These are phyloP conservation scores for Neofusicoccum laricinum DNA, from an alignment of 2,329 filamentous ascomycete genomes.

Conservation along the genomic window DNA sequence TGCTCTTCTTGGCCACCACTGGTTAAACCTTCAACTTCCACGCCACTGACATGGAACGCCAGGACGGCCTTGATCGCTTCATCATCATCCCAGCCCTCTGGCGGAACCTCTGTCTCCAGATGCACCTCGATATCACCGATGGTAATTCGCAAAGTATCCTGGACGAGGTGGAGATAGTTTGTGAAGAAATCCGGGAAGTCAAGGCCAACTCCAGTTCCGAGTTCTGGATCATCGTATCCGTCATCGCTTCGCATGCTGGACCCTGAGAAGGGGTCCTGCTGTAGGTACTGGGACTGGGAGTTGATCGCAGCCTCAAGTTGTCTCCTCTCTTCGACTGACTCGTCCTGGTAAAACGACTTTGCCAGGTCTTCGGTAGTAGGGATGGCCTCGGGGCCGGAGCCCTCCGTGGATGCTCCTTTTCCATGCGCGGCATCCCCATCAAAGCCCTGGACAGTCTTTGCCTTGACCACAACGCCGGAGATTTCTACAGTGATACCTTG, in stretches of 20 bases:
- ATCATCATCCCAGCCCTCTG: constrained; percentile 56
- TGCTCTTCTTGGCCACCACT: constrained; percentile 23
- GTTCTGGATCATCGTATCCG: neutral
- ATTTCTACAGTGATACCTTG: constrained; percentile 81
- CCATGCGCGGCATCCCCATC: neutral
- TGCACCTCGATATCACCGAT: constrained; percentile 65
- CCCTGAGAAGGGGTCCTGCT: constrained; percentile 36
- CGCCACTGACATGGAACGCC: constrained; percentile 57
- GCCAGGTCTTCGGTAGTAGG: constrained; percentile 72
- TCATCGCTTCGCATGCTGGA: constrained; percentile 58
- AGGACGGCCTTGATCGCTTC: constrained; percentile 33
- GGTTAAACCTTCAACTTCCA: constrained; percentile 64
- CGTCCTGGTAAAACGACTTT: constrained; percentile 72
- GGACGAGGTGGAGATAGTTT: constrained; percentile 69
- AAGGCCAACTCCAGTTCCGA: constrained; percentile 41
- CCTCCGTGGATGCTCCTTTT: neutral
- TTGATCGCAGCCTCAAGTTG: constrained; percentile 68
- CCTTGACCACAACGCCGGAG: constrained; percentile 72
- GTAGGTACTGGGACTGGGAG: constrained; percentile 60
- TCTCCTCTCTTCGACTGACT: constrained; percentile 63
- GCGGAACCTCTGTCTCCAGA: constrained; percentile 54
- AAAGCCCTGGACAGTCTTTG: constrained; percentile 16
- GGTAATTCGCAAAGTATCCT: constrained; percentile 66
- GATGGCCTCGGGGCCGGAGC: constrained; percentile 39
- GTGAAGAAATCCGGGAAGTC: constrained; percentile 69